These are phyloP conservation scores for Chloromonas sp. DNA, from an alignment of 163 green algal species.

Conservation along the genomic window DNA sequence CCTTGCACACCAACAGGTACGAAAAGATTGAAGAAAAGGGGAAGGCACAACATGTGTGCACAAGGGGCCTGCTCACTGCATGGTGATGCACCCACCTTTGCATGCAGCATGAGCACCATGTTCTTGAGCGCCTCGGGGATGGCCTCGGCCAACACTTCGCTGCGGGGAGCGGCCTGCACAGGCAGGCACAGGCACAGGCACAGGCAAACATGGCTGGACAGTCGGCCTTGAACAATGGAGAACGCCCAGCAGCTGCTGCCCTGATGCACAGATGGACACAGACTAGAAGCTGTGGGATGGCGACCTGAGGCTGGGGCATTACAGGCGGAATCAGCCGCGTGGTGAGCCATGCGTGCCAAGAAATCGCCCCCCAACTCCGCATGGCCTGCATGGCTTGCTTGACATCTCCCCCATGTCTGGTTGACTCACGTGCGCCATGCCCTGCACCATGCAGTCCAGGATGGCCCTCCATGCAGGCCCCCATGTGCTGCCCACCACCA, in stretches of 20 bases:
- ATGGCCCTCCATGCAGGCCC: slow-evolving; percentile 15
- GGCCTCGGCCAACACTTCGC: slow-evolving; percentile 73
- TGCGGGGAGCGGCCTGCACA: slow-evolving; percentile 8
- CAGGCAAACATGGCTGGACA: no score
- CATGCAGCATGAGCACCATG: slow-evolving; percentile 85
- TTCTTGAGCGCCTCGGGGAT: slow-evolving; percentile 93
- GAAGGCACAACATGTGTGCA: background rate
- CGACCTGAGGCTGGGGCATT: background rate
- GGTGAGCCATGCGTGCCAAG: background rate
- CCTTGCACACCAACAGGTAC: no score
- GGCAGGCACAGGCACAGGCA: background rate
- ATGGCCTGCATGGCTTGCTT: background rate
- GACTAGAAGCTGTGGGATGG: background rate
- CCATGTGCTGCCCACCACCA: slow-evolving; percentile 8
- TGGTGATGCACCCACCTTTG: slow-evolving; percentile 15
- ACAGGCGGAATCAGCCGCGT: background rate
- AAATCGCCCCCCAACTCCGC: background rate
- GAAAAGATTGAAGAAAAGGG: background rate
- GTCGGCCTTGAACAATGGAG: no score
- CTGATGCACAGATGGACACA: background rate
- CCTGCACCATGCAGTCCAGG: slow-evolving; percentile 12
- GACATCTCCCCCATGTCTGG: background rate
- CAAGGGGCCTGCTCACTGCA: background rate
- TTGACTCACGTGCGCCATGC: slow-evolving; percentile 9
- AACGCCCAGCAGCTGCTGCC: no score